Evolutionary conservation across 768 basidiomycete genomes (phyloP).

Genomic region (Suillus plorans): DNA sequence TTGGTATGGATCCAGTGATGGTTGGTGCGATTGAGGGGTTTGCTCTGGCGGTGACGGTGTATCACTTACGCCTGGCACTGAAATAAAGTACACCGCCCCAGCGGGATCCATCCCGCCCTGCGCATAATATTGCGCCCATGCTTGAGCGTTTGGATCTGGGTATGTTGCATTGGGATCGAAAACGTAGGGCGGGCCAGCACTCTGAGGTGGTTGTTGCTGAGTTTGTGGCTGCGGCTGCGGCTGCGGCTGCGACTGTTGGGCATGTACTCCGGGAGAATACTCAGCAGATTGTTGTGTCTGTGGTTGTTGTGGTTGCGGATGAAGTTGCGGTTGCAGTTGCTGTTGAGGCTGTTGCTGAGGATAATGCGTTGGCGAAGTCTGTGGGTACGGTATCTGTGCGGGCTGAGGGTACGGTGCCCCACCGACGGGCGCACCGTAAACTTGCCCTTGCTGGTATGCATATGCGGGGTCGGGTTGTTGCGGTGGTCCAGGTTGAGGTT

Average conservation of each 20-base stretch:
- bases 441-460: conserved; percentile 27
- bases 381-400: conserved; percentile 23
- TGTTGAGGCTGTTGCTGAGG: conserved; percentile 36
- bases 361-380: conserved; percentile 31
- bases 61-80: conserved; percentile 72
- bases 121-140: conserved; percentile 85
- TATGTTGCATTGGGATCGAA: conserved; percentile 71
- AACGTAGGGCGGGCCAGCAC: conserved; percentile 44
- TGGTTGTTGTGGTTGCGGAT: conserved; percentile 37
- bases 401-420: conserved; percentile 3
- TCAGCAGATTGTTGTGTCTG: conserved; percentile 16
- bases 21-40: conserved; percentile 8
- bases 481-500: conserved; percentile 22
- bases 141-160: conserved; percentile 77
- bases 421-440: conserved; percentile 16
- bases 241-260: conserved; percentile 20
- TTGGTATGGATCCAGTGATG: conserved; percentile 11
- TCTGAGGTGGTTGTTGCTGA: conserved; percentile 28
- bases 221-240: conserved; percentile 15
- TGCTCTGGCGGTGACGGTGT: conserved; percentile 20
- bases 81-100: conserved; percentile 79
- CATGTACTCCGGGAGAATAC: conserved; percentile 5
- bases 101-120: conserved; percentile 73
- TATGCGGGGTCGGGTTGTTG: conserved; percentile 26
- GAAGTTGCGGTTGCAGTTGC: conserved; percentile 33